phyloP scores from a whole-genome alignment of 2,329 filamentous ascomycete genomes.

The Microthyrium microscopicum region DNA sequence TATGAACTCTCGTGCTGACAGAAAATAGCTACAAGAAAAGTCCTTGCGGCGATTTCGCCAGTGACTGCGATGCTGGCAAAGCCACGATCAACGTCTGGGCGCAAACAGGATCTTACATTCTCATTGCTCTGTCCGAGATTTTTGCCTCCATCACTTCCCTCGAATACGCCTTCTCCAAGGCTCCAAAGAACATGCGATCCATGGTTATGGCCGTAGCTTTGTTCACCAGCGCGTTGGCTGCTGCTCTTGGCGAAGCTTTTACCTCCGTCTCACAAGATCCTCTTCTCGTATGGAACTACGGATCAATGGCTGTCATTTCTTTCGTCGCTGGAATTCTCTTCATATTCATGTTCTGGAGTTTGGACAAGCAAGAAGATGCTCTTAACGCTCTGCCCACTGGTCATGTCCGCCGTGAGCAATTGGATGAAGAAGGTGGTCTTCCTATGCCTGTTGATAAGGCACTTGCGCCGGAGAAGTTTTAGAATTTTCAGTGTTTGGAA shows the following conservation, averaged over 20 bases:
- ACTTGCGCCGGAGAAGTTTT: too few species aligned
- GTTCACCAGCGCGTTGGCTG: slow-evolving; percentile 18
- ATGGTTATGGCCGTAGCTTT: slow-evolving; percentile 20
- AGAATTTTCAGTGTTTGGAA: too few species aligned
- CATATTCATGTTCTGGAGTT: slow-evolving; percentile 16
- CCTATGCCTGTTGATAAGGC: too few species aligned
- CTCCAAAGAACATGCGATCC: slow-evolving; percentile 44
- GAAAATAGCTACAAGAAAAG: slow-evolving; percentile 26
- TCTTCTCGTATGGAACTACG: slow-evolving; percentile 17
- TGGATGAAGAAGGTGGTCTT: too few species aligned
- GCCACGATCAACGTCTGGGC: slow-evolving; percentile 34
- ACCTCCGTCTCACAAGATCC: slow-evolving; percentile 12
- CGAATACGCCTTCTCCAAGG: slow-evolving; percentile 61
- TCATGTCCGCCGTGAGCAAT: too few species aligned
- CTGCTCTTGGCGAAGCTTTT: slow-evolving; percentile 12
- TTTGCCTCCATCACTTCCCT: slow-evolving; percentile 51
- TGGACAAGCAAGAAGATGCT: slow-evolving; percentile 20
- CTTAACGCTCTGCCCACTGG: slow-evolving; percentile 23
- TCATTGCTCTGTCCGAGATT: slow-evolving; percentile 43
- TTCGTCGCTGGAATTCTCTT: slow-evolving; percentile 19
- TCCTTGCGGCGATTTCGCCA: slow-evolving; percentile 28
- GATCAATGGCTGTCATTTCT: slow-evolving; percentile 18
- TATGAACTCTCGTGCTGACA: too few species aligned
- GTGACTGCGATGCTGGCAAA: slow-evolving; percentile 33
- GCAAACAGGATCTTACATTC: slow-evolving; percentile 33